Evolutionary conservation across 164 flowering plant genomes (phyloP).

Genomic region (Paratinospora sagittata): DNA sequence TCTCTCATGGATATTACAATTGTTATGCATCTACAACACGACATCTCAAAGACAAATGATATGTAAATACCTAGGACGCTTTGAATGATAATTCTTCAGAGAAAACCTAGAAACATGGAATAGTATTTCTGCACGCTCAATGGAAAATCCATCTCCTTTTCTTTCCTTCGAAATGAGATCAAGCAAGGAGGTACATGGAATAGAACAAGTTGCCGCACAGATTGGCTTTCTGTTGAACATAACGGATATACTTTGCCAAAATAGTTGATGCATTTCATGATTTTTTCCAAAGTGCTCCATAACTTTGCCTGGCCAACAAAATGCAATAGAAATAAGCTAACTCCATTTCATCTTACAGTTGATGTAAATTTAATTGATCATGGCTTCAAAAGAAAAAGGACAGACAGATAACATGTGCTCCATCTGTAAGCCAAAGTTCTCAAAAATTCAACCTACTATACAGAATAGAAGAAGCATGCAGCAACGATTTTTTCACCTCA

Average conservation of each 20-base stretch:
- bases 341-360: background rate
- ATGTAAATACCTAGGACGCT: constrained; percentile 40
- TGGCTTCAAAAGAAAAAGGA: background rate
- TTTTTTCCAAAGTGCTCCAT: constrained; percentile 26
- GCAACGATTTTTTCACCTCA: background rate
- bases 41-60: background rate
- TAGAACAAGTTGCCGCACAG: constrained; percentile 15
- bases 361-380: background rate
- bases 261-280: constrained; percentile 49
- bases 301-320: constrained; percentile 54
- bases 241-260: constrained; percentile 42
- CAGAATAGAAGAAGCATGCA: background rate
- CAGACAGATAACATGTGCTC: background rate
- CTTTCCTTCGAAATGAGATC: constrained; percentile 45
- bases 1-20: background rate
- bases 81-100: constrained; percentile 32
- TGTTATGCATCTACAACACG: background rate
- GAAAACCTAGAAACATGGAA: constrained; percentile 57
- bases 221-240: constrained; percentile 35
- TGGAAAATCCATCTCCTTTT: constrained; percentile 39
- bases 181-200: constrained; percentile 24
- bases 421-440: background rate
- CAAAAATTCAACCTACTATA: background rate
- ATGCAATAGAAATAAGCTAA: background rate
- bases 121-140: constrained; percentile 66